Conservation (phyloP, 108 stramenopile species). For the Nannochloropsis gaditana region DNA sequence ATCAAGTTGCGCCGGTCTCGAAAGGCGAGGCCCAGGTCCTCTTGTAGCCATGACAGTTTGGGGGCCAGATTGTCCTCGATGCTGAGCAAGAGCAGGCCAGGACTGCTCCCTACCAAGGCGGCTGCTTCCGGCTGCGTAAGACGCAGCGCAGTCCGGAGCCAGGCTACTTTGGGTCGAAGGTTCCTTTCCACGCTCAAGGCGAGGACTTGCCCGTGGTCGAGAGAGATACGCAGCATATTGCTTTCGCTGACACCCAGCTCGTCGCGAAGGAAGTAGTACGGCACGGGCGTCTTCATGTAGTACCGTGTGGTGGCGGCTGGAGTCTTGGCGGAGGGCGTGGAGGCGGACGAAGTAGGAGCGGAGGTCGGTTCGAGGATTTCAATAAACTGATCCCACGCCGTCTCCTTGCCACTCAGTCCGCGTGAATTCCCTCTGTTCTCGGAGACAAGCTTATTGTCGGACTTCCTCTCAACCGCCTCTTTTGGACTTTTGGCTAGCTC, state of each 20-base stretch:
- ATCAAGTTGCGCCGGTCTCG: not conserved
- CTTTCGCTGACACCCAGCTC: conserved; percentile 1
- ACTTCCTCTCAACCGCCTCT: too few species aligned
- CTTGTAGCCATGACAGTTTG: conserved; percentile 1
- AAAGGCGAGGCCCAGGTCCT: not conserved
- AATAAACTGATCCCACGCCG: not conserved
- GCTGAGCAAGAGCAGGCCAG: not conserved
- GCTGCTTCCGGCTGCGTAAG: not conserved
- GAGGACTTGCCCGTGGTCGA: not conserved
- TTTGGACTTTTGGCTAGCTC: too few species aligned
- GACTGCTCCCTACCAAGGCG: not conserved
- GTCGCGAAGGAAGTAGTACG: conserved; percentile 13
- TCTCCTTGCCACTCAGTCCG: not conserved
- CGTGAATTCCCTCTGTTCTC: too few species aligned
- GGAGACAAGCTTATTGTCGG: too few species aligned
- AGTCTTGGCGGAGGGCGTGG: not conserved
- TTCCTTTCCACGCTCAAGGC: not conserved
- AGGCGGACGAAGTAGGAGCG: not conserved
- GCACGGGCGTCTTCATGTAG: not conserved
- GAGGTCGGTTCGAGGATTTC: not conserved
- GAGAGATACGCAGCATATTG: conserved; percentile 12
- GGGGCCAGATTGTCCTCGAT: not conserved
- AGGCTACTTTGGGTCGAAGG: conserved; percentile 11
- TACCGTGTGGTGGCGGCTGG: not conserved
- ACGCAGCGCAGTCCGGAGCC: not conserved